Evolutionary conservation across 768 basidiomycete genomes (phyloP).

Genomic region (Boletus tomentosulus): DNA sequence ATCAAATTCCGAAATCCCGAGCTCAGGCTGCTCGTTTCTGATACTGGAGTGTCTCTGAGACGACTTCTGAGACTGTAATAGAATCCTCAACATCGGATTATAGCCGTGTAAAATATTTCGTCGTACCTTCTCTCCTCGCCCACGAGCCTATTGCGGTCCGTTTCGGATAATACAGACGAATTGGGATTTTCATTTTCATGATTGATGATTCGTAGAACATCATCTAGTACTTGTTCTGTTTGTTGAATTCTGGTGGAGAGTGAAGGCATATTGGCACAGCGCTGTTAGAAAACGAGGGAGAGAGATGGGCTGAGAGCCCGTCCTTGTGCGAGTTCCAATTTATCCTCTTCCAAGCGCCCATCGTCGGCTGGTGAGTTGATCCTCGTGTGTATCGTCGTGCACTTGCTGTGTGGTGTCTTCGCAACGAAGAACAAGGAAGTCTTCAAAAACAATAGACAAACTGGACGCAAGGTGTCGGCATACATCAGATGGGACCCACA

Average conservation of each 20-base stretch:
- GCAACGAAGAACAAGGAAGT: constrained; percentile 13
- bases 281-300: background rate
- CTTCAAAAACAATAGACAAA: constrained; percentile 8
- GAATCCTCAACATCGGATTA: background rate
- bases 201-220: background rate
- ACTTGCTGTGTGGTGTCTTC: constrained; percentile 10
- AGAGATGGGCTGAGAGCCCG: background rate
- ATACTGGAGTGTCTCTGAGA: background rate
- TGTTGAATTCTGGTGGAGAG: background rate
- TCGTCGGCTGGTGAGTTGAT: background rate
- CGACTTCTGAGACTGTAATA: constrained; percentile 1
- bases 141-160: background rate
- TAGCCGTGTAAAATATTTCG: background rate
- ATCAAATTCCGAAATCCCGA: background rate
- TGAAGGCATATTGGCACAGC: constrained; percentile 5
- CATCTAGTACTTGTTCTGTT: background rate
- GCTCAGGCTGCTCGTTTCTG: background rate
- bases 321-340: background rate
- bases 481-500: constrained; percentile 12
- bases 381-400: background rate
- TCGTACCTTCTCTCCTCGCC: constrained; percentile 7
- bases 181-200: background rate
- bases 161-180: constrained; percentile 3
- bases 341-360: constrained; percentile 7
- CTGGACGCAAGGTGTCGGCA: background rate